These are phyloP conservation scores for Chlorella ohadii DNA, from an alignment of 139 green algal genomes.

Conservation along the genomic window DNA sequence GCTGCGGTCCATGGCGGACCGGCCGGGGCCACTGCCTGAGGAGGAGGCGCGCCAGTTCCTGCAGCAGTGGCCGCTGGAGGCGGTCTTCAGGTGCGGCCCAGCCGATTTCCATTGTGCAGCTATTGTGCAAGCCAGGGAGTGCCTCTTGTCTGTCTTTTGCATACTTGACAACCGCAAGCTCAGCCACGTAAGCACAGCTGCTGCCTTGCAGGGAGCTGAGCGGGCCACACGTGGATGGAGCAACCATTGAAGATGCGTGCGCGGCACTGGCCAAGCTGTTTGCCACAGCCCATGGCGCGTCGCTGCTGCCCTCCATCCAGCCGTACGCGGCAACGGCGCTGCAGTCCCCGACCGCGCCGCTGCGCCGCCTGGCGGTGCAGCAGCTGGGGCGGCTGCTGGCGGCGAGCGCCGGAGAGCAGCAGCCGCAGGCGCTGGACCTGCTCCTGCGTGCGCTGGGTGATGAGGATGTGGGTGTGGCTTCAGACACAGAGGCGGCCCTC, in stretches of 20 bases:
- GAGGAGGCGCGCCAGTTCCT: background rate
- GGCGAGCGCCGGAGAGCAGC: background rate
- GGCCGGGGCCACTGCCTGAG: background rate
- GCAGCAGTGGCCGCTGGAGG: background rate
- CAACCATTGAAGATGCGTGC: background rate
- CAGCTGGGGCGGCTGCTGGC: constrained; percentile 31
- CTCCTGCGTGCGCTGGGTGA: constrained; percentile 27
- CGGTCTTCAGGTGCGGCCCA: constrained; percentile 9
- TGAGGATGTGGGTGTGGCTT: constrained; percentile 19
- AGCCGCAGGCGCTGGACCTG: constrained; percentile 1
- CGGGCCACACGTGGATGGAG: background rate
- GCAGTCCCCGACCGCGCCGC: background rate
- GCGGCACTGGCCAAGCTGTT: constrained; percentile 23
- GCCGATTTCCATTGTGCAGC: background rate
- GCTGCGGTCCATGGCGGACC: background rate
- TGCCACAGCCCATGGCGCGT: background rate
- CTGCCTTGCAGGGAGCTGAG: constrained; percentile 29
- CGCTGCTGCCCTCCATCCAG: background rate
- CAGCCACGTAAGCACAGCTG: background rate
- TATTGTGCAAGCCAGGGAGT: too few relatives aligned
- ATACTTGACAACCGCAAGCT: too few relatives aligned
- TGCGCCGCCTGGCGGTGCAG: constrained; percentile 34
- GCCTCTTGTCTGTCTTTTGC: too few relatives aligned
- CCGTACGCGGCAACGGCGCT: constrained; percentile 16
- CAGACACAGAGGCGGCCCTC: constrained; percentile 1